Conservation (phyloP, 225 moss, liverwort and hornwort species). For the Physcomitrium patens region DNA sequence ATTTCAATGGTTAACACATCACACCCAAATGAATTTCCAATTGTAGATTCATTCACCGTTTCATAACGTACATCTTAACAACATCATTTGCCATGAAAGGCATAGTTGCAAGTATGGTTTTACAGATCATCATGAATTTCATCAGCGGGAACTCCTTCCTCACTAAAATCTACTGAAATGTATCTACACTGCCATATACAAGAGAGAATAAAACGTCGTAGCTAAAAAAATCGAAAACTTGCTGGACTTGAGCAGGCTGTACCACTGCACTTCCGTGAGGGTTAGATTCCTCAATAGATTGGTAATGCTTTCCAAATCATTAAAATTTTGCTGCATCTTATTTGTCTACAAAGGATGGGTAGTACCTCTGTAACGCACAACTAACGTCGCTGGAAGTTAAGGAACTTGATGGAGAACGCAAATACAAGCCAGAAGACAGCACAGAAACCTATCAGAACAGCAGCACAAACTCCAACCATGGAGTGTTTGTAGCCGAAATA, state of each 20-base stretch:
- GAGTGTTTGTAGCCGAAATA: not conserved
- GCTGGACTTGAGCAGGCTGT: too few relatives aligned
- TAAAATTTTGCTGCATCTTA: not conserved
- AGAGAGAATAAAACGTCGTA: too few relatives aligned
- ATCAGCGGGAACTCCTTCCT: not conserved
- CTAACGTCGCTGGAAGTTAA: not conserved
- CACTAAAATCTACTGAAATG: not conserved
- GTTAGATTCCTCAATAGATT: not conserved
- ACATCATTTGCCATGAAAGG: constrained; percentile 21
- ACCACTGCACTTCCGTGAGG: too few relatives aligned
- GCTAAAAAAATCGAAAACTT: not conserved
- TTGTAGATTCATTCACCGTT: constrained; percentile 14
- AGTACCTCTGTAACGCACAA: not conserved
- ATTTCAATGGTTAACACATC: too few relatives aligned
- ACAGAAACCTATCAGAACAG: not conserved
- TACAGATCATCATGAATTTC: constrained; percentile 25
- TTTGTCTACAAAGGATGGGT: not conserved
- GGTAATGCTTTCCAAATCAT: not conserved
- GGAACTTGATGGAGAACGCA: not conserved
- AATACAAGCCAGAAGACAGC: not conserved
- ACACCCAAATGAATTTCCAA: too few relatives aligned
- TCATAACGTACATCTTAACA: constrained; percentile 8
- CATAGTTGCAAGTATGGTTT: constrained; percentile 16
- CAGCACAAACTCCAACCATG: not conserved
- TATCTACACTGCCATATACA: not conserved